phyloP scores from a whole-genome alignment of 169 alveolate genomes.

The Plasmodium malariae region DNA sequence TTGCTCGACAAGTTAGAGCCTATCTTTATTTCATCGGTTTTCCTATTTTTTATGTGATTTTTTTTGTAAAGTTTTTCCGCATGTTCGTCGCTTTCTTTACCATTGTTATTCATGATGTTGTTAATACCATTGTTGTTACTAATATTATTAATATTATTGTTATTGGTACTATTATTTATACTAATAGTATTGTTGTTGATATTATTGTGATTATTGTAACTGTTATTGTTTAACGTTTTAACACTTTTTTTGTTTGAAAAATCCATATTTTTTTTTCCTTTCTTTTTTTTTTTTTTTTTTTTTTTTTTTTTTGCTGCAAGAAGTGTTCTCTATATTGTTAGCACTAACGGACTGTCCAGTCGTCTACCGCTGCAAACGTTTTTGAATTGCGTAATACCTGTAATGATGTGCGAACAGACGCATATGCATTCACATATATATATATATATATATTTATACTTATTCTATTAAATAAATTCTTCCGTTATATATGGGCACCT shows the following conservation, averaged over 20 bases:
- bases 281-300: not conserved
- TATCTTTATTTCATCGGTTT: constrained; percentile 51
- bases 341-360: not conserved
- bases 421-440: not conserved
- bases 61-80: constrained; percentile 28
- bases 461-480: too few relatives aligned
- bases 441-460: constrained; percentile 12
- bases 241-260: constrained; percentile 29
- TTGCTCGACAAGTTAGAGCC: constrained; percentile 47
- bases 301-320: not conserved
- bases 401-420: not conserved
- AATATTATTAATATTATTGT: too few relatives aligned
- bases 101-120: constrained; percentile 6
- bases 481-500: too few relatives aligned
- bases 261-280: constrained; percentile 35
- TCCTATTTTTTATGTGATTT: constrained; percentile 23
- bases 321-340: too few relatives aligned
- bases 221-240: too few relatives aligned
- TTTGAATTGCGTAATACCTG: not conserved
- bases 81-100: constrained; percentile 19
- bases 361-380: too few relatives aligned
- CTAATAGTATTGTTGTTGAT: too few relatives aligned
- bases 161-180: too few relatives aligned
- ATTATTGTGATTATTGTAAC: too few relatives aligned
- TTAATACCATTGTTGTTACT: constrained; percentile 20